These are phyloP conservation scores for Xylaria sp. DNA, from an alignment of 2,329 filamentous ascomycete species.

Conservation along the genomic window DNA sequence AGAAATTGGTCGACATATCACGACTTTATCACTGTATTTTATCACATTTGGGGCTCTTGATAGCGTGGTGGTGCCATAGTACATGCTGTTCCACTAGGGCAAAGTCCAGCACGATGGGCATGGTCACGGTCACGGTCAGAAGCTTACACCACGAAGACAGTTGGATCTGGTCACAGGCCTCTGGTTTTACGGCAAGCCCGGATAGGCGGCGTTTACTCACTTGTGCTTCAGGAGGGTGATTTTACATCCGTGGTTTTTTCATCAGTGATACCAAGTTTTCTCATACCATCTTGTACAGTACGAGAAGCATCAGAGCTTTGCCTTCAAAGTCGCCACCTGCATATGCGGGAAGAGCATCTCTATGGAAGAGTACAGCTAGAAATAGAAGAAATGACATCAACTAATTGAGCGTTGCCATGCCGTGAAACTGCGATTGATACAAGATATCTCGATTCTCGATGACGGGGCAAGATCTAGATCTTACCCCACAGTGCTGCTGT, in stretches of 20 bases:
- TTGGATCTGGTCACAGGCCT: conserved; percentile 35
- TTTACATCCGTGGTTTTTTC: conserved; percentile 29
- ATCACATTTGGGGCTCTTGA: conserved; percentile 15
- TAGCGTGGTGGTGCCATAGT: background rate
- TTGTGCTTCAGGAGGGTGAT: conserved; percentile 26
- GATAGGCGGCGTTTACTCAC: conserved; percentile 34
- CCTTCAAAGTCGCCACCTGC: background rate
- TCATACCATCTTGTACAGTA: conserved; percentile 33
- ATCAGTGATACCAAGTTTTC: conserved; percentile 33
- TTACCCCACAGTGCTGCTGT: background rate
- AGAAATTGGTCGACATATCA: conserved; percentile 7
- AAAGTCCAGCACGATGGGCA: conserved; percentile 10
- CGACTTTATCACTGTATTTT: conserved; percentile 31
- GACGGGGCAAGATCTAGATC: background rate
- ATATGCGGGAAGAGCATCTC: conserved; percentile 13
- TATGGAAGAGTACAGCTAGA: conserved; percentile 17
- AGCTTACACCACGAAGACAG: conserved; percentile 16
- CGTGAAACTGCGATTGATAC: background rate
- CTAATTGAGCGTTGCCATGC: background rate
- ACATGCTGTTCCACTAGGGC: background rate
- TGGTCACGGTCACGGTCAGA: conserved; percentile 8
- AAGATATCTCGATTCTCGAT: background rate
- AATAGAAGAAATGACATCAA: conserved; percentile 22
- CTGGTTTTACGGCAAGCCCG: conserved; percentile 32
- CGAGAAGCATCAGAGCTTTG: conserved; percentile 17